Conservation (phyloP, 164 flowering plant species). For the Vitis riparia region DNA sequence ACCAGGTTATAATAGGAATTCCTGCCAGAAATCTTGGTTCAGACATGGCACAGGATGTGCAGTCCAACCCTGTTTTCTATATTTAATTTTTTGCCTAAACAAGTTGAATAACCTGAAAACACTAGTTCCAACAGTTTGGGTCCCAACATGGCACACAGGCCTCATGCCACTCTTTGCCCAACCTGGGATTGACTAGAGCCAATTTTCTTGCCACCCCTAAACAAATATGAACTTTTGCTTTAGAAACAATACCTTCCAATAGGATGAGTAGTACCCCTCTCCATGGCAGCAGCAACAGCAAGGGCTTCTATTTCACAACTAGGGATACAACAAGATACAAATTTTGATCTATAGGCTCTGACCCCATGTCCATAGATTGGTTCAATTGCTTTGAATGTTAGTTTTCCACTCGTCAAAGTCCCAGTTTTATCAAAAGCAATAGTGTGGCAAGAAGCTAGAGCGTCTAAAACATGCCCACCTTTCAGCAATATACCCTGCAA, state of each 20-base stretch:
- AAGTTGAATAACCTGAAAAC: no score
- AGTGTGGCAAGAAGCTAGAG: slow-evolving; percentile 85
- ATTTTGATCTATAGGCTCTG: slow-evolving; percentile 19
- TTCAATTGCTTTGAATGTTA: slow-evolving; percentile 86
- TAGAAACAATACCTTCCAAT: slow-evolving; percentile 80
- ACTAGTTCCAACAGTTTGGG: no score
- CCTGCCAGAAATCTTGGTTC: no score
- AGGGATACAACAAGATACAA: slow-evolving; percentile 74
- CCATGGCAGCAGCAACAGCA: slow-evolving; percentile 99
- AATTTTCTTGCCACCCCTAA: no score
- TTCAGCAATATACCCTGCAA: slow-evolving; percentile 90
- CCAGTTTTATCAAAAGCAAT: slow-evolving; percentile 99
- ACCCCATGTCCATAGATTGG: slow-evolving; percentile 82
- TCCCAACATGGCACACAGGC: no score
- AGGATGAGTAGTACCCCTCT: slow-evolving; percentile 99
- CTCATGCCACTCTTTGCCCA: no score
- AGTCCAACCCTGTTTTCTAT: no score
- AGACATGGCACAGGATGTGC: no score
- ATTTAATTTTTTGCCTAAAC: no score
- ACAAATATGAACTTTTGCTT: no score
- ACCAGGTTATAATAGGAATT: no score
- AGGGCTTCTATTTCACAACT: slow-evolving; percentile 96
- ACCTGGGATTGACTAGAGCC: no score
- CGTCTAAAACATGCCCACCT: slow-evolving; percentile 96
- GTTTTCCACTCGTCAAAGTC: slow-evolving; percentile 93